Conservation (phyloP, 2,329 filamentous ascomycete genomes). For the Fusarium sp. region DNA sequence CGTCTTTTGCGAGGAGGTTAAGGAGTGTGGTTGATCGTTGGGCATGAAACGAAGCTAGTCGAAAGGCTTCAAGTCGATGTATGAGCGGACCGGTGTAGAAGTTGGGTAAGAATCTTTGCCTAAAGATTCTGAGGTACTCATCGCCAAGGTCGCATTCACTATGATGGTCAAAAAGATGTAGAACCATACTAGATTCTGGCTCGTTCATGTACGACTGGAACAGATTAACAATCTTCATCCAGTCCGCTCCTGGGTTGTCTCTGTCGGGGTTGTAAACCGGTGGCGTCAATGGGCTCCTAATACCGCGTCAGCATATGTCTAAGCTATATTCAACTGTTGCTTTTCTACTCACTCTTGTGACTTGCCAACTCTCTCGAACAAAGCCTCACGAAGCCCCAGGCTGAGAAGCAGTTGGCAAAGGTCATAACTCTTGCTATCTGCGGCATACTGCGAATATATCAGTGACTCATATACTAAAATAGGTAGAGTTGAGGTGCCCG, state of each 20-base stretch:
- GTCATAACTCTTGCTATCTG: not conserved
- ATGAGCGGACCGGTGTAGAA: conserved; percentile 14
- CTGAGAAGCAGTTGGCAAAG: conserved; percentile 29
- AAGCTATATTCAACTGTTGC: no score
- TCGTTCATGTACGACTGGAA: conserved; percentile 40
- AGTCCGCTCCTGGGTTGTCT: not conserved
- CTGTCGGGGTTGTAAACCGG: not conserved
- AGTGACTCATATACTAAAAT: not conserved
- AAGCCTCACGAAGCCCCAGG: conserved; percentile 23
- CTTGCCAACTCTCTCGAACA: not conserved
- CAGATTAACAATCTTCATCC: conserved; percentile 18
- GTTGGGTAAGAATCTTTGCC: conserved; percentile 30
- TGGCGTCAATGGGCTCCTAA: conserved; percentile 7
- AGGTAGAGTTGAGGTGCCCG: not conserved
- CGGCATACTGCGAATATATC: conserved; percentile 30
- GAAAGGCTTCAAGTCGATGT: conserved; percentile 40
- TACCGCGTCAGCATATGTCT: conserved; percentile 6
- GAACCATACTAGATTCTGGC: conserved; percentile 17
- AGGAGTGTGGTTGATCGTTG: no score
- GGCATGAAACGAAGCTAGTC: conserved; percentile 38
- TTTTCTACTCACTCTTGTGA: not conserved
- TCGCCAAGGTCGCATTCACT: not conserved
- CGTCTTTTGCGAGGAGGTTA: no score
- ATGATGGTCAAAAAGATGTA: conserved; percentile 37
- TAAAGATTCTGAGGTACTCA: conserved; percentile 18